Evolutionary conservation across 305 asterid species (phyloP), one percentile per base, ranked within the genome.

Genomic region (Striga hermonthica): DNA sequence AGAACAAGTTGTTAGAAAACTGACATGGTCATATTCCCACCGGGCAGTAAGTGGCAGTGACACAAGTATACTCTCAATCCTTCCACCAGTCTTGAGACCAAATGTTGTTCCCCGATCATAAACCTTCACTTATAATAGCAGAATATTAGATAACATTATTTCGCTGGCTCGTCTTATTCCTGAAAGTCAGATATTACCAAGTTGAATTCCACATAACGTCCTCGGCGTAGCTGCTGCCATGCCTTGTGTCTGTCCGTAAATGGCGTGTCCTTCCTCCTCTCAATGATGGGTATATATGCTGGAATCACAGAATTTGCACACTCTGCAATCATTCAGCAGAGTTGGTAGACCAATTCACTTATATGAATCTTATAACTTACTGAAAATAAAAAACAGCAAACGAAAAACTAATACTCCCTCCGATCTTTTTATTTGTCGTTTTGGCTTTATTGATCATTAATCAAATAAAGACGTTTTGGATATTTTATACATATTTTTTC

Each of bases 91-190:
- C 78, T 93, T 93, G 65, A 93, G 96, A 66, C 99, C 99, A 78
- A 90, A 93, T 72, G 99, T 93, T 44, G 99, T 93, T 77, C 99
- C 99, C 37, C 99, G 96, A 72, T 93, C 99, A 76, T 92, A 92
- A 57, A 88, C 96, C 98, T 92, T 74, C 76, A 75, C 54, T 59
- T 15, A 11, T 5, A 64, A 44, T 4, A 60, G 9, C 45, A 55
- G 52, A 66, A 63, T 16, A 77, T 56, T 28, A 54, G 38, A 62
- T 64, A 9, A 65, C 5, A 41, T 12, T 48, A 50, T 14, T 22
- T 22, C 9, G 31, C 65, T 10, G 31, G 50, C 34, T 53, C 15
- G n/a, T 62, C n/a, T 52, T 59, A 16, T 47, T 61, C 71, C 44
- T 59, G 61, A 52, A 69, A 8, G 28, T 8, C n/a, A 66, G 15